Percentiles rank a stretch among this genome's conserved stretches.
These are phyloP conservation scores for Spergularia marina DNA, from an alignment of 148 eudicot species.

Conservation along the genomic window DNA sequence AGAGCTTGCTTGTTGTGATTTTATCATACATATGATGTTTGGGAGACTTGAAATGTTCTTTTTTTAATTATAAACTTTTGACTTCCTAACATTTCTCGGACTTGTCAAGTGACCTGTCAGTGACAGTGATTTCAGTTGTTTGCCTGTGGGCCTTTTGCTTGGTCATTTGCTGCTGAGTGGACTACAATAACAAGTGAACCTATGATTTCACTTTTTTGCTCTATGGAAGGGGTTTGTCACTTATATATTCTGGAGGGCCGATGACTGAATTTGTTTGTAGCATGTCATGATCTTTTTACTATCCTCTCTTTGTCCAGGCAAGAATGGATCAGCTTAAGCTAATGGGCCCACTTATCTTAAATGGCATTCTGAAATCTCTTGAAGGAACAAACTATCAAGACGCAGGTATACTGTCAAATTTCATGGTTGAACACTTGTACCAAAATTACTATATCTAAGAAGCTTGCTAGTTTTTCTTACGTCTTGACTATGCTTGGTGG, in stretches of 20 bases:
- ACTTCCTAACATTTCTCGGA: too few relatives aligned
- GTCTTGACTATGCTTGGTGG: too few relatives aligned
- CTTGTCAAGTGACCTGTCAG: neutral
- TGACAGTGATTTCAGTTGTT: slow-evolving; percentile 2
- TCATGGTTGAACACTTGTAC: neutral
- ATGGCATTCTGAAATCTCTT: slow-evolving; percentile 80
- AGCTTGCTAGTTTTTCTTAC: neutral
- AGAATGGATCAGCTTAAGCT: slow-evolving; percentile 81
- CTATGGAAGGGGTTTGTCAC: neutral
- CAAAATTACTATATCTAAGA: neutral
- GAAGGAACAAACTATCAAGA: slow-evolving; percentile 56
- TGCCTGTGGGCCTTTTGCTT: neutral
- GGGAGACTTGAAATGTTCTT: too few relatives aligned
- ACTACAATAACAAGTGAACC: neutral
- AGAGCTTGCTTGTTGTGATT: too few relatives aligned
- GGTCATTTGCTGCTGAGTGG: neutral
- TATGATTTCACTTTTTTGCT: slow-evolving; percentile 12
- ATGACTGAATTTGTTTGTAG: neutral
- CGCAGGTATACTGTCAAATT: slow-evolving; percentile 46
- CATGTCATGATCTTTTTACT: slow-evolving; percentile 3
- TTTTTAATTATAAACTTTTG: too few relatives aligned
- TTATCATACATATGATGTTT: too few relatives aligned
- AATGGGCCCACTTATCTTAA: slow-evolving; percentile 88
- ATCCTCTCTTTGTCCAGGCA: slow-evolving; percentile 50
- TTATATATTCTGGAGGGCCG: neutral